These are phyloP conservation scores for Arctium lappa DNA, from an alignment of 129 eudicot species.

Conservation along the genomic window DNA sequence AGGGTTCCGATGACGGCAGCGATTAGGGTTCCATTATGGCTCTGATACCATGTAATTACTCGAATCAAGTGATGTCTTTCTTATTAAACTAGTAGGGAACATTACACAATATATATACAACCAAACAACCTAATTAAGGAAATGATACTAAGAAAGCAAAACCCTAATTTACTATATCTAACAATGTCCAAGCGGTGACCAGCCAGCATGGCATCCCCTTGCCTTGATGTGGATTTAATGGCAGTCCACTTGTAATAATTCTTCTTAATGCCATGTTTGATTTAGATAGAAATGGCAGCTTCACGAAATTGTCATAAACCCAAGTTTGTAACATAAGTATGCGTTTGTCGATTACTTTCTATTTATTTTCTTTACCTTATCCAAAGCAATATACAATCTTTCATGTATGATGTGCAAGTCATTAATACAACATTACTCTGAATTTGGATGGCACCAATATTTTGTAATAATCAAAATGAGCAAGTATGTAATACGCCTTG, in stretches of 20 bases:
- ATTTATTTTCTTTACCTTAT: no score
- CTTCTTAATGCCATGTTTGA: neutral
- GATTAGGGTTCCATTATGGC: no score
- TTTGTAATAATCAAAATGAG: neutral
- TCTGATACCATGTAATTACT: no score
- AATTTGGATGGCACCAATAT: neutral
- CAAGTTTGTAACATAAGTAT: neutral
- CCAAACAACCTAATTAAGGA: no score
- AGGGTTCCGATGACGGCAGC: no score
- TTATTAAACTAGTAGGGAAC: no score
- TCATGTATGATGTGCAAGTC: neutral
- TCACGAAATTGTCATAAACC: neutral
- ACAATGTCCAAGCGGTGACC: neutral
- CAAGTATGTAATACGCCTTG: neutral
- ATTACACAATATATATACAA: no score
- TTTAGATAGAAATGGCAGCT: neutral
- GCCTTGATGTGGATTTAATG: neutral
- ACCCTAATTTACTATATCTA: no score
- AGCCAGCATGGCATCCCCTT: neutral
- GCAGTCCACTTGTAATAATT: neutral
- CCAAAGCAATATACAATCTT: neutral
- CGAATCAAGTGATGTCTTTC: no score
- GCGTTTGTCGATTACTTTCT: no score
- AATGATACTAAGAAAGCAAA: no score
- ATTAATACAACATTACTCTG: neutral